These are phyloP conservation scores for Cetradonia linearis DNA, from an alignment of 495 filamentous ascomycete species.

Conservation along the genomic window DNA sequence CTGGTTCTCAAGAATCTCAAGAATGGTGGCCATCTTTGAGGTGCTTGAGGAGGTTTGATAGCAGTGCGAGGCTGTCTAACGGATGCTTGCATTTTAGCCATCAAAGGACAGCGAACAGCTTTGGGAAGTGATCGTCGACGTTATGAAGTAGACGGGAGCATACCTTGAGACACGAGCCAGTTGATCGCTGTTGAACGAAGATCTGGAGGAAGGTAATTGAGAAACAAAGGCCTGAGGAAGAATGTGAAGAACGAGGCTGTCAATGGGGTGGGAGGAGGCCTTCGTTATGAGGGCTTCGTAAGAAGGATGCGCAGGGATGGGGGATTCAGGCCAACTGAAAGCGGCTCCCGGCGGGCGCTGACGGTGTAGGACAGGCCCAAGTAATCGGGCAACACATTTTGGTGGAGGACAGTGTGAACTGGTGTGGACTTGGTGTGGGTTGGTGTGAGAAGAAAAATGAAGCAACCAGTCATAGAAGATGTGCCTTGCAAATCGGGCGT, in stretches of 20 bases:
- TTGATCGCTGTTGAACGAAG: neutral
- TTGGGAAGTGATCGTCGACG: neutral
- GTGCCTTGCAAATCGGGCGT: slow-evolving; percentile 13
- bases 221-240: neutral
- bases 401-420: neutral
- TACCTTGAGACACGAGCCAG: slow-evolving; percentile 7
- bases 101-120: neutral
- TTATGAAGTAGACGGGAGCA: slow-evolving; percentile 1
- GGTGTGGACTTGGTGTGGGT: neutral
- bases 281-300: slow-evolving; percentile 6
- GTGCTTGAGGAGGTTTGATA: neutral
- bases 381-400: slow-evolving; percentile 9
- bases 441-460: slow-evolving; percentile 1
- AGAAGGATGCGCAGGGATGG: slow-evolving; percentile 1
- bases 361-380: slow-evolving; percentile 1
- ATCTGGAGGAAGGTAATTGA: neutral
- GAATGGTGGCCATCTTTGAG: neutral
- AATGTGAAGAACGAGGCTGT: slow-evolving; percentile 5
- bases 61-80: neutral
- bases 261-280: slow-evolving; percentile 4
- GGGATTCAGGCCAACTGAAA: neutral
- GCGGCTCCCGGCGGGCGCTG: neutral
- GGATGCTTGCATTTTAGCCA: neutral
- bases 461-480: slow-evolving; percentile 14
- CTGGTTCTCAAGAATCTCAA: neutral